A percentile compares a stretch with the other conserved stretches of the same genome.
Evolutionary conservation across 2,329 filamentous ascomycete genomes (phyloP).

Genomic region (Trichophyton rubrum): DNA sequence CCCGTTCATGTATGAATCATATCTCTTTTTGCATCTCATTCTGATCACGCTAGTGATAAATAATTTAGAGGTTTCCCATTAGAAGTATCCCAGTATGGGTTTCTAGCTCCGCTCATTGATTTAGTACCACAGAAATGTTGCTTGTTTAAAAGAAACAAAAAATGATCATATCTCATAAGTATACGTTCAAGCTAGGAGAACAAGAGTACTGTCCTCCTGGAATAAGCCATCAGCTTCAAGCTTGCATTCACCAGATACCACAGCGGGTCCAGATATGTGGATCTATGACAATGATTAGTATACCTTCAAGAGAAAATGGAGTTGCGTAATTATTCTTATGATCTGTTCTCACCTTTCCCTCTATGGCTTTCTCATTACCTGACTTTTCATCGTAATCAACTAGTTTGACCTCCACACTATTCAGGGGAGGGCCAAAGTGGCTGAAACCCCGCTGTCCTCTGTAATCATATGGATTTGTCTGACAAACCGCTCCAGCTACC

Average conservation of each 20-base stretch:
- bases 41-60: background rate
- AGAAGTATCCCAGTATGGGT: too few species aligned
- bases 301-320: background rate
- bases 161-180: background rate
- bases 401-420: conserved; percentile 65
- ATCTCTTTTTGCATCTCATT: background rate
- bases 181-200: conserved; percentile 27
- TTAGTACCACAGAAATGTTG: background rate
- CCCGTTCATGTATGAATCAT: background rate
- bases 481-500: conserved; percentile 80
- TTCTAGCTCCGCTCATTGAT: background rate
- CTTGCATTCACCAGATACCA: conserved; percentile 53
- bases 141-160: background rate
- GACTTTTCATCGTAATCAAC: conserved; percentile 24
- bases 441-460: conserved; percentile 38
- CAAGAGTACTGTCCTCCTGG: conserved; percentile 60
- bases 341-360: conserved; percentile 47
- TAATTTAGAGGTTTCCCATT: too few species aligned
- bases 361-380: conserved; percentile 28
- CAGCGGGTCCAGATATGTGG: conserved; percentile 58
- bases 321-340: background rate
- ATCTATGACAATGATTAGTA: conserved; percentile 40
- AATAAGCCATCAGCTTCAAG: conserved; percentile 55
- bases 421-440: conserved; percentile 75
- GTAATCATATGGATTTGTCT: conserved; percentile 84